A percentile compares a stretch with the other conserved stretches of the same genome.
Evolutionary conservation across 2,329 filamentous ascomycete species (phyloP).

Genomic region (Trichoderma hamatum): DNA sequence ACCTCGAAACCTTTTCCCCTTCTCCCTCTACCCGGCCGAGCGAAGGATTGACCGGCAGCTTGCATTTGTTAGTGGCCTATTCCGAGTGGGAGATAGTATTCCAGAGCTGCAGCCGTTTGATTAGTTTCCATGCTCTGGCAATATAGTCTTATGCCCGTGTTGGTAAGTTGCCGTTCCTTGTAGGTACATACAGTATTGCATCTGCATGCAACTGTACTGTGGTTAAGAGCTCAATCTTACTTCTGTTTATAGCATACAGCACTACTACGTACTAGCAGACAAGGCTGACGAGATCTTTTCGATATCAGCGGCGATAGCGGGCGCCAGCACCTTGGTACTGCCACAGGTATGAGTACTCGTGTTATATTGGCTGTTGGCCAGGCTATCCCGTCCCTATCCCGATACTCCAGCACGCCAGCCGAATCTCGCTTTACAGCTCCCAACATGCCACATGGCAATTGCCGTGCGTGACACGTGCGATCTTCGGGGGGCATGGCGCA

Average conservation of each 20-base stretch:
- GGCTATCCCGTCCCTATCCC: neutral
- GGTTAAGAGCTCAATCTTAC: neutral
- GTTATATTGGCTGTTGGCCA: neutral
- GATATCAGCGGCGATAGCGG: neutral
- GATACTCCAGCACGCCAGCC: neutral
- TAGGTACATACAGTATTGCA: neutral
- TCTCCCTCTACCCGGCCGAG: neutral
- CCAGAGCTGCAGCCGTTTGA: neutral
- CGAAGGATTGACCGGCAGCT: neutral
- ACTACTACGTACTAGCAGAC: neutral
- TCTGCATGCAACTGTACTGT: neutral
- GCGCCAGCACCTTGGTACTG: neutral
- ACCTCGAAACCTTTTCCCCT: neutral
- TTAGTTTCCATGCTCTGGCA: neutral
- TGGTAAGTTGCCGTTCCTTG: neutral
- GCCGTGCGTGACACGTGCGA: slow-evolving; percentile 28
- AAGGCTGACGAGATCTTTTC: neutral
- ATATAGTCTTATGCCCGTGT: neutral
- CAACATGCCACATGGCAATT: slow-evolving; percentile 27
- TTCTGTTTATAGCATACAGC: neutral
- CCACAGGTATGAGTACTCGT: neutral
- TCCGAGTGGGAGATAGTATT: neutral
- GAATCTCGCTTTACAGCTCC: slow-evolving; percentile 15
- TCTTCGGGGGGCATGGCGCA: slow-evolving; percentile 23
- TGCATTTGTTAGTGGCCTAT: neutral